Evolutionary conservation across 78 protist species (phyloP), one percentile per base, ranked within the genome.

Genomic region (Dictyostelium intermedium): DNA sequence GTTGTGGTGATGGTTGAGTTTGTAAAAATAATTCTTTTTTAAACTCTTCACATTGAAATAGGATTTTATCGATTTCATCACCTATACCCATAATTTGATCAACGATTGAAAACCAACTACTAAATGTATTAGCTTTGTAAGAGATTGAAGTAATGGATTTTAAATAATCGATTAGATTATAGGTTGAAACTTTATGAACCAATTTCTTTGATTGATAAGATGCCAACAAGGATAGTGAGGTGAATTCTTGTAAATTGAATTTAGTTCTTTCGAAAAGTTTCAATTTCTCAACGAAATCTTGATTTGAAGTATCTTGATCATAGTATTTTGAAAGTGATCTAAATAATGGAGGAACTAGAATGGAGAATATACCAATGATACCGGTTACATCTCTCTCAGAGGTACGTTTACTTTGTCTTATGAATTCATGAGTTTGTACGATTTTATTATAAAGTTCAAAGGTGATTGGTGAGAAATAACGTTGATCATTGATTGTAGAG

Each of bases 41-140:
- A 77, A 77, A 77, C 11, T 77, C 82, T 41, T 86, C 84, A 76
- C 69, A 43, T 3, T 87, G 85, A 50, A 63, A 87, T 30, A 87
- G 43, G 3, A 87, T n/a, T 41, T 78, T 87, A 23, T 87, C 93
- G n/a, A 87, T 87, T 60, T 87, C 93, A 87, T 79, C 93, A n/a
- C 84, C 79, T 35, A 87, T 87, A 20, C 85, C 85, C 80, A 78
- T 79, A 30, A 53, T 34, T 53, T 78, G 56, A 78, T 87, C 93
- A 9, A 87, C 61, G 14, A 87, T 63, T 5, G 80, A 63, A 63
- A 63, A 87, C 20, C 78, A 14, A 30, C 35, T 87, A 60, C 3
- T 27, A 6, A 72, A 72, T 0, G 79, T 30, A 72, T 72, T 72
- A 16, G 47, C 8, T 72, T 72, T 72, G 13, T 72, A 72, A 18